Evolutionary conservation across 2,329 filamentous ascomycete species (phyloP), one percentile per base, ranked within the genome.

Genomic region (Cladosporium austrohemisphaericum): DNA sequence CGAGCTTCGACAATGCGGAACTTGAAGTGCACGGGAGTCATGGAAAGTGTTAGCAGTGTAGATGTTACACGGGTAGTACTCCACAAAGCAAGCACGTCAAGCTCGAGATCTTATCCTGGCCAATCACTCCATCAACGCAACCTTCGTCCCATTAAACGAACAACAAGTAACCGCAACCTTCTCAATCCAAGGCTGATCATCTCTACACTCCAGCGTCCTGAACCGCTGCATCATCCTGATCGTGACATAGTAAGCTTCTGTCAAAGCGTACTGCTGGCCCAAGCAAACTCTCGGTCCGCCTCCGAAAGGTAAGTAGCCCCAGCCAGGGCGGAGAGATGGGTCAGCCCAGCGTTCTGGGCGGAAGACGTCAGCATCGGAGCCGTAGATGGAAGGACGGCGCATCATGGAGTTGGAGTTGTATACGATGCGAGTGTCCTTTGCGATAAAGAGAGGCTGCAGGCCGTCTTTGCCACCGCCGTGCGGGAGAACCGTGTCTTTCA

Each of bases 401-500:
- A 65, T 61, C 52, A 67, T 53, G 0, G 58, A 57, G 41, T 58
- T 60, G 20, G 59, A 56, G 46, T 57, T 59, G 23, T 57, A 59
- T 4, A 49, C 33, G 9, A 69, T 51, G 1, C 44, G 41, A 6
- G 55, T 55, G 13, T 64, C 65, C 51, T 63, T 57, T 10, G 55
- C 43, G 7, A 68, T 55, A 44, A 62, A 64, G 18, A 91, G 60
- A 0, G 85, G 85, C 38, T 74, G 68, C 2, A 70, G 66, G 26
- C 73, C 72, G 50, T 76, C 70, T 1, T 65, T 58, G 0, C 76
- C 76, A 23, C 75, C 76, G 32, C 76, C 87, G 18, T 72, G 75
- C 0, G 88, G 87, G 4, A 93, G 77, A 0, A 82, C 85, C 4
- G 86, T 90, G 68, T 90, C 84, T 48, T 73, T 75, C n/a, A 89